Percentiles rank a stretch among this genome's conserved stretches.
Evolutionary conservation across 2,329 filamentous ascomycete species (phyloP).

Genomic region (Graphilbum ipis-grandicollis): DNA sequence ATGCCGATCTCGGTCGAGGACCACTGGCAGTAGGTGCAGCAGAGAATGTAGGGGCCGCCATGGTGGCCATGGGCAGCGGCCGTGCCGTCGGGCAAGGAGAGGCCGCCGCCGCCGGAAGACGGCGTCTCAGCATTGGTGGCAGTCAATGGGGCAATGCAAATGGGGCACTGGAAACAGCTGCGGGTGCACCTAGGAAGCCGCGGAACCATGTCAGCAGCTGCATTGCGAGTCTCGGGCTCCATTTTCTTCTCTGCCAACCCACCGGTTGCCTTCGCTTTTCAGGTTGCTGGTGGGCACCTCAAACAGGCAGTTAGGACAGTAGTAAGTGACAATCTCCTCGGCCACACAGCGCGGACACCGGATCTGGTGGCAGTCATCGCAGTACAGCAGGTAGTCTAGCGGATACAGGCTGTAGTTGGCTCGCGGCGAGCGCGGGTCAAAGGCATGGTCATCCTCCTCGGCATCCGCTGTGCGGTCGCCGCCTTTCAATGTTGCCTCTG

Average conservation of each 20-base stretch:
- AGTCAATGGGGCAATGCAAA: slow-evolving; percentile 66
- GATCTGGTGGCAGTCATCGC: slow-evolving; percentile 93
- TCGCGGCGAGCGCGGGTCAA: slow-evolving; percentile 70
- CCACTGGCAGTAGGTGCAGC: slow-evolving; percentile 89
- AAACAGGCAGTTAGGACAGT: slow-evolving; percentile 87
- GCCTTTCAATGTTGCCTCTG: slow-evolving; percentile 9
- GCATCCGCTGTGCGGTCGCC: slow-evolving; percentile 16
- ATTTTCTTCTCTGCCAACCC: slow-evolving; percentile 14
- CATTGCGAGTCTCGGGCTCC: too few species aligned
- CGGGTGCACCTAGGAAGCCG: slow-evolving; percentile 54
- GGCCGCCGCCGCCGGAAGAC: slow-evolving; percentile 12
- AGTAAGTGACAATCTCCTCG: slow-evolving; percentile 90
- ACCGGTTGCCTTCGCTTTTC: slow-evolving; percentile 87
- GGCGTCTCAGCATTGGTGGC: slow-evolving; percentile 51
- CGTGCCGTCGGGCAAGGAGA: slow-evolving; percentile 23
- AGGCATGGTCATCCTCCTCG: slow-evolving; percentile 60
- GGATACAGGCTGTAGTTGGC: slow-evolving; percentile 88
- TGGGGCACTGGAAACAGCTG: slow-evolving; percentile 89
- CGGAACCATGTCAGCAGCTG: not conserved
- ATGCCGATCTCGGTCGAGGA: slow-evolving; percentile 77
- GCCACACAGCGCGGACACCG: slow-evolving; percentile 81
- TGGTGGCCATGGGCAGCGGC: slow-evolving; percentile 12
- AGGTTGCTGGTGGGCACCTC: slow-evolving; percentile 89
- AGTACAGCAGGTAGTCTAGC: slow-evolving; percentile 85
- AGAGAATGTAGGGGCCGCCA: slow-evolving; percentile 50